phyloP scores from a whole-genome alignment of 2,329 filamentous ascomycete species.

The Nectriaceae sp. region DNA sequence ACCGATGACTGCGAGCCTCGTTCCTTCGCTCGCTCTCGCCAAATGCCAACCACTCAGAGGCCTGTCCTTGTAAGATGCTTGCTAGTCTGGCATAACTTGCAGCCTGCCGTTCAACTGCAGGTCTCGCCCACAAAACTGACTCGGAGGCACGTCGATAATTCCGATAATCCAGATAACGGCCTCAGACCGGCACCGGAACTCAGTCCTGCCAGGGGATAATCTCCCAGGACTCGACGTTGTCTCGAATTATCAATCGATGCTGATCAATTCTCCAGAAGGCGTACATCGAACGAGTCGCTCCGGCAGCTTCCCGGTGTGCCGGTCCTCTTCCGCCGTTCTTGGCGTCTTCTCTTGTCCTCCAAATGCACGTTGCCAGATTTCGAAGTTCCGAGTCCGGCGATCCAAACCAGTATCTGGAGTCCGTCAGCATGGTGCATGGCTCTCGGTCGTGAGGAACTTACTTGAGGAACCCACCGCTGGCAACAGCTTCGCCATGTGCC shows the following conservation, averaged over 20 bases:
- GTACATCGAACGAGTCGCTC: conserved; percentile 63
- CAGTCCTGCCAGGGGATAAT: conserved; percentile 56
- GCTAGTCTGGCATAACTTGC: background rate
- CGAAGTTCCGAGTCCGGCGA: conserved; percentile 66
- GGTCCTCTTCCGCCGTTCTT: conserved; percentile 59
- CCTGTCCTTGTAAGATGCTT: background rate
- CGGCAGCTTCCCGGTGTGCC: conserved; percentile 66
- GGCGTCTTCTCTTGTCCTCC: conserved; percentile 62
- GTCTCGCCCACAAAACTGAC: background rate
- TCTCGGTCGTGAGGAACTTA: conserved; percentile 34
- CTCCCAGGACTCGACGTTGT: conserved; percentile 65
- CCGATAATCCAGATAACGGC: background rate
- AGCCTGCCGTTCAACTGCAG: background rate
- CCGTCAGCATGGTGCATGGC: conserved; percentile 17
- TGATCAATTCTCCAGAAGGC: conserved; percentile 72
- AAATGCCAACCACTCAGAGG: too few species aligned
- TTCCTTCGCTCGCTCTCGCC: too few species aligned
- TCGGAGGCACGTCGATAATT: background rate
- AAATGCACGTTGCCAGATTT: conserved; percentile 82
- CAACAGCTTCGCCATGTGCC: conserved; percentile 78
- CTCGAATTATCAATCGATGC: conserved; percentile 66
- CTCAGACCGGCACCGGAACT: too few species aligned
- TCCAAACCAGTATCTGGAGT: conserved; percentile 81
- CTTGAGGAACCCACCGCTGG: conserved; percentile 81
- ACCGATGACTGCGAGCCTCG: too few species aligned